Evolutionary conservation across 1,139 yeast species (phyloP).

Genomic region (Cylindricascospora bacillispora): DNA sequence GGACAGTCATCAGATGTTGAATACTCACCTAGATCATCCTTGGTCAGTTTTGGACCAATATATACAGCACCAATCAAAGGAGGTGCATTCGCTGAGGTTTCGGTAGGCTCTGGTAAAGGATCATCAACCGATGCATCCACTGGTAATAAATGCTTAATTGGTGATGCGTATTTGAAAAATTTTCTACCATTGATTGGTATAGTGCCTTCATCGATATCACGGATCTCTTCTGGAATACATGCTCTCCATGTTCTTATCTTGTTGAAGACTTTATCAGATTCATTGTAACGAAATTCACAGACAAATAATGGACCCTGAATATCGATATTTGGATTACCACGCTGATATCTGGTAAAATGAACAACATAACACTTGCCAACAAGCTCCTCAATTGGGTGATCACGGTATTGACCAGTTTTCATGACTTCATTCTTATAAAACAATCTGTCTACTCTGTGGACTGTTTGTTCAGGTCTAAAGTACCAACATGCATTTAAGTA

Average conservation of each 20-base stretch:
- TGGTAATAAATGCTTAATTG: slow-evolving; percentile 65
- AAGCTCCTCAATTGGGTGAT: slow-evolving; percentile 78
- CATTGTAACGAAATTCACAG: slow-evolving; percentile 92
- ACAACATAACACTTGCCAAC: slow-evolving; percentile 91
- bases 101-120: slow-evolving; percentile 72
- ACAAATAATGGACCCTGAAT: slow-evolving; percentile 75
- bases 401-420: slow-evolving; percentile 93
- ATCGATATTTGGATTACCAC: slow-evolving; percentile 86
- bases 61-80: slow-evolving; percentile 89
- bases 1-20: slow-evolving; percentile 47
- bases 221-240: slow-evolving; percentile 90
- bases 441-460: slow-evolving; percentile 77
- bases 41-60: slow-evolving; percentile 56
- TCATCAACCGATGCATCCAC: slow-evolving; percentile 58
- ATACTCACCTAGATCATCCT: slow-evolving; percentile 71
- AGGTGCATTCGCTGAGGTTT: slow-evolving; percentile 72
- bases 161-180: slow-evolving; percentile 67
- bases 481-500: slow-evolving; percentile 97
- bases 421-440: slow-evolving; percentile 91
- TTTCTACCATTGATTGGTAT: slow-evolving; percentile 45
- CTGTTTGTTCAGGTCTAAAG: slow-evolving; percentile 94
- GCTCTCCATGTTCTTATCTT: slow-evolving; percentile 98
- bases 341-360: slow-evolving; percentile 84
- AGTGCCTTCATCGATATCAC: slow-evolving; percentile 78
- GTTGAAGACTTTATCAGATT: slow-evolving; percentile 77